These are phyloP conservation scores for Solanum hybrid DNA, from an alignment of 305 asterid genomes.

Conservation along the genomic window DNA sequence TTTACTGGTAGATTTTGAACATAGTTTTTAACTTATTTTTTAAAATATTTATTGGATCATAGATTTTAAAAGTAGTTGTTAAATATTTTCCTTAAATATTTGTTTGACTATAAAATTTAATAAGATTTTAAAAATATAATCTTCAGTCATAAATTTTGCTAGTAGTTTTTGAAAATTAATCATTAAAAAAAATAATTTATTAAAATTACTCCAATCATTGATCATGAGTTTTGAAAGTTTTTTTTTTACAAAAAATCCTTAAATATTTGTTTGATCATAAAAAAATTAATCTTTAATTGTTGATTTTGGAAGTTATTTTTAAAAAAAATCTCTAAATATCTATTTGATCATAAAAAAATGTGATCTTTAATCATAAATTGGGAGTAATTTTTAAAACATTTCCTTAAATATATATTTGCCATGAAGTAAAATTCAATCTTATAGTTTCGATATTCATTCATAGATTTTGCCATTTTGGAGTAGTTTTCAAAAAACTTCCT, in stretches of 20 bases:
- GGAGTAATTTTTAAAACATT: neutral
- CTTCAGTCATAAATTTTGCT: no score
- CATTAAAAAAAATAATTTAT: no score
- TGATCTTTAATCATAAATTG: neutral
- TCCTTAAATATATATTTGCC: neutral
- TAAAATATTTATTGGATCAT: neutral
- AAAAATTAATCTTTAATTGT: neutral
- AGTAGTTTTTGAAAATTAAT: no score
- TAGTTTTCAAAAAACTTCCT: neutral
- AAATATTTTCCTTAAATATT: neutral
- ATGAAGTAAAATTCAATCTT: neutral
- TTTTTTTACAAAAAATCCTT: neutral
- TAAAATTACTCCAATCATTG: neutral
- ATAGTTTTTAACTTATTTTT: no score
- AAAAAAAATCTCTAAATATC: neutral
- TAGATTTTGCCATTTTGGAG: neutral
- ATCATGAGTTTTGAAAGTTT: neutral
- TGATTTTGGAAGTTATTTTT: neutral
- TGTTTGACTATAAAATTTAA: neutral
- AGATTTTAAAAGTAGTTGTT: neutral
- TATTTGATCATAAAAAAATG: neutral
- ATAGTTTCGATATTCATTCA: neutral
- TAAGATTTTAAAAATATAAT: no score
- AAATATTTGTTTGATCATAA: neutral
- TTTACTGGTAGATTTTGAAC: neutral